These are phyloP conservation scores for Backusella tuberculispora DNA, from an alignment of 192 early-diverging fungal species.

Conservation along the genomic window DNA sequence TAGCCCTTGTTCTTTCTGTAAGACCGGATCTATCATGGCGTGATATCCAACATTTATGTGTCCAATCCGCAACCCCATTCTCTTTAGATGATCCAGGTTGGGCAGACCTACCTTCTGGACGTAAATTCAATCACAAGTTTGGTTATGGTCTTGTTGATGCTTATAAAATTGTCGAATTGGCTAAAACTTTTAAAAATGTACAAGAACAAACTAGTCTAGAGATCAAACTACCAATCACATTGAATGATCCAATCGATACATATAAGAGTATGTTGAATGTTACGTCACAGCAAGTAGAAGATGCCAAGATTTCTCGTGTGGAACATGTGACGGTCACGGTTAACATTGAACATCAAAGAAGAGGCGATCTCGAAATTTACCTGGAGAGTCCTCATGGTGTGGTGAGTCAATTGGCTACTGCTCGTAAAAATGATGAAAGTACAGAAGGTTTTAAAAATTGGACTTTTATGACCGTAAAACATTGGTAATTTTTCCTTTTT, in stretches of 20 bases:
- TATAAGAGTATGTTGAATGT: slow-evolving; percentile 38
- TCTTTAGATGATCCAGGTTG: slow-evolving; percentile 74
- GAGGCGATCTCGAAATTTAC: slow-evolving; percentile 87
- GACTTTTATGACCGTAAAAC: slow-evolving; percentile 96
- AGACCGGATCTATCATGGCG: slow-evolving; percentile 95
- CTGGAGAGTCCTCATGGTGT: slow-evolving; percentile 76
- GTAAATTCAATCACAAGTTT: slow-evolving; percentile 89
- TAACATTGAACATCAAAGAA: slow-evolving; percentile 73
- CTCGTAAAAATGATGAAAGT: slow-evolving; percentile 67
- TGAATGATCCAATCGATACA: slow-evolving; percentile 7
- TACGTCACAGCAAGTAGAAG: slow-evolving; percentile 49
- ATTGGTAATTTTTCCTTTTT: slow-evolving; percentile 65
- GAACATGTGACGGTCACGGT: slow-evolving; percentile 93
- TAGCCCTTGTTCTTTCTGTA: slow-evolving; percentile 81
- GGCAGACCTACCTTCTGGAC: slow-evolving; percentile 67
- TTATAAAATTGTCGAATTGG: slow-evolving; percentile 77
- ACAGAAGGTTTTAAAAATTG: slow-evolving; percentile 77
- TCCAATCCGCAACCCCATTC: slow-evolving; percentile 79
- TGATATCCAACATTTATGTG: slow-evolving; percentile 87
- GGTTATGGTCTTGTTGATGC: slow-evolving; percentile 96
- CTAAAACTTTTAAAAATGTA: slow-evolving; percentile 68
- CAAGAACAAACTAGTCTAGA: slow-evolving; percentile 64
- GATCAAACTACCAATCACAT: slow-evolving; percentile 24
- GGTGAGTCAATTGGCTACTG: slow-evolving; percentile 67
- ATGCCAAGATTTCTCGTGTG: slow-evolving; percentile 55